Evolutionary conservation across 495 filamentous ascomycete species (phyloP).

Genomic region (Geoglossum glabrum): DNA sequence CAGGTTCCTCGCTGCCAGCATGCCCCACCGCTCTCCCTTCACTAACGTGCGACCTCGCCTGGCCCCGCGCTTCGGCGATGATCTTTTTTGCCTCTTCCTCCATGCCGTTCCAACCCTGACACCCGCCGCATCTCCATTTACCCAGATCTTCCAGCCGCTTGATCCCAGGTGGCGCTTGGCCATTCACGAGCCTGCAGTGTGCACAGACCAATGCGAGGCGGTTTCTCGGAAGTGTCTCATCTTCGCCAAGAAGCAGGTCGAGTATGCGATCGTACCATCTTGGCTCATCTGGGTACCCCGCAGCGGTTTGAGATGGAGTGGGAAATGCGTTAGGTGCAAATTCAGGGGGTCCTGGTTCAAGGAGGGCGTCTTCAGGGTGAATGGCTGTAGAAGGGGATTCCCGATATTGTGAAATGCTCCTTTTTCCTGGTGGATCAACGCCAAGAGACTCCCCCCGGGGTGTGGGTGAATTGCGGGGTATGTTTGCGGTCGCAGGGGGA

Average conservation of each 20-base stretch:
- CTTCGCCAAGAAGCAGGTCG: conserved; percentile 82
- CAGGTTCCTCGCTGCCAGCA: neutral
- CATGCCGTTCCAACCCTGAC: conserved; percentile 66
- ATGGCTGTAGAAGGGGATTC: conserved; percentile 1
- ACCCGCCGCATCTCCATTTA: conserved; percentile 73
- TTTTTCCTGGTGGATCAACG: neutral
- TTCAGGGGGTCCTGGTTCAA: conserved; percentile 18
- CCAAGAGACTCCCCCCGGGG: neutral
- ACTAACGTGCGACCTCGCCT: conserved; percentile 10
- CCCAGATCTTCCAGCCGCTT: conserved; percentile 62
- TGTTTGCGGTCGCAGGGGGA: conserved; percentile 9
- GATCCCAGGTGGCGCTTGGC: conserved; percentile 80
- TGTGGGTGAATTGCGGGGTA: conserved; percentile 6
- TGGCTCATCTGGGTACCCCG: conserved; percentile 1
- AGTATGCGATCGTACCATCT: conserved; percentile 84
- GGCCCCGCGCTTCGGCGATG: conserved; percentile 9
- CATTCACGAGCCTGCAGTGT: conserved; percentile 76
- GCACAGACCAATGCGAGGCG: conserved; percentile 73
- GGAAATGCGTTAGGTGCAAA: conserved; percentile 36
- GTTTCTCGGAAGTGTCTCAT: conserved; percentile 83
- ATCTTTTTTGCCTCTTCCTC: conserved; percentile 50
- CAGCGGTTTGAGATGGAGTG: conserved; percentile 9
- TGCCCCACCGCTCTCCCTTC: neutral
- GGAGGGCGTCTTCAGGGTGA: conserved; percentile 9
- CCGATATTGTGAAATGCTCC: neutral